Percentiles rank a stretch among this genome's conserved stretches.
These are phyloP conservation scores for Rhexocercosporidium sp. DNA, from an alignment of 2,329 filamentous ascomycete species.

Conservation along the genomic window DNA sequence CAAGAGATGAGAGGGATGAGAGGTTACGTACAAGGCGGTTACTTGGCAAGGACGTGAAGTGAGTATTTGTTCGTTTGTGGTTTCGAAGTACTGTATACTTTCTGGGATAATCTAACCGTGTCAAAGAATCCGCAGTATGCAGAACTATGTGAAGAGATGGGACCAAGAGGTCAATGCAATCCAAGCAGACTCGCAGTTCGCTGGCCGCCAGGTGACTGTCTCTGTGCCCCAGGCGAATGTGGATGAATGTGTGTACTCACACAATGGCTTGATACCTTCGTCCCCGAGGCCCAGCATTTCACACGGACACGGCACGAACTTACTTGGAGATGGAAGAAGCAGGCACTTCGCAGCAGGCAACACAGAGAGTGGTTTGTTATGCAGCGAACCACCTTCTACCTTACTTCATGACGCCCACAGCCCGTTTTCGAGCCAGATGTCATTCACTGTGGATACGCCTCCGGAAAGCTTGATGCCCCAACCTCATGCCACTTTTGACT, in stretches of 20 bases:
- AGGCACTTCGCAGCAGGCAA: not conserved
- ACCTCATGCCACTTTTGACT: not conserved
- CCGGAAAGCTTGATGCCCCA: not conserved
- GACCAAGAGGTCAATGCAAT: not conserved
- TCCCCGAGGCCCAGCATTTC: too few relatives aligned
- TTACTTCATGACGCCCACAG: not conserved
- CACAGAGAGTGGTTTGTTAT: not conserved
- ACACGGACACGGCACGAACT: too few relatives aligned
- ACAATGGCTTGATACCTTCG: too few relatives aligned
- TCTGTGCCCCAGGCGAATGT: not conserved
- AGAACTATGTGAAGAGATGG: not conserved
- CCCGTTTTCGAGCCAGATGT: not conserved
- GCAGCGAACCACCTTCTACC: not conserved
- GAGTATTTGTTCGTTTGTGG: not conserved
- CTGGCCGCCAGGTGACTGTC: not conserved
- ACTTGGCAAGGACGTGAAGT: not conserved
- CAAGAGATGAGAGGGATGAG: not conserved
- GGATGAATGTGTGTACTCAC: too few relatives aligned
- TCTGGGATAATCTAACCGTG: not conserved
- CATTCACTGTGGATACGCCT: not conserved
- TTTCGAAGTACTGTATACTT: not conserved
- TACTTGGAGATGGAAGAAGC: too few relatives aligned
- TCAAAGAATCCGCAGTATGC: not conserved
- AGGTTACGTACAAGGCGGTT: not conserved
- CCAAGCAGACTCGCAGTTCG: not conserved